Percentiles rank a stretch among this genome's conserved stretches.
Conservation (phyloP, 176 grass and related monocot genomes). For the Elymus sibiricus region DNA sequence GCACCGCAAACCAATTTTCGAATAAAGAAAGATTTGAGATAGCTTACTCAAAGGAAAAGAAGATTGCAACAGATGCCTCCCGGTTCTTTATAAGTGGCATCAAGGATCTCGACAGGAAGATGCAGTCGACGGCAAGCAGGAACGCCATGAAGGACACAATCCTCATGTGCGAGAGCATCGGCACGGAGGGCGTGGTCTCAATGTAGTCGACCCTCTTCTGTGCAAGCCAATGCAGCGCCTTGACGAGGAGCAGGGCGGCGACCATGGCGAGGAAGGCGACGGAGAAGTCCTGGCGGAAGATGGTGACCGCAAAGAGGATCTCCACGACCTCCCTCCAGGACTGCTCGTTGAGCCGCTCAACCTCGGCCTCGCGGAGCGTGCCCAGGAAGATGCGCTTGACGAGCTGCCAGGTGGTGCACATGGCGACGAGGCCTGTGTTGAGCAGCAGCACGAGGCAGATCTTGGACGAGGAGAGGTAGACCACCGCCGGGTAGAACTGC, state of each 20-base stretch:
- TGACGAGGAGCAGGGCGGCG: constrained; percentile 69
- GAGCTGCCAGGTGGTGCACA: constrained; percentile 86
- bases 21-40: neutral
- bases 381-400: constrained; percentile 86
- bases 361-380: constrained; percentile 80
- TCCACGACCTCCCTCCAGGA: constrained; percentile 89
- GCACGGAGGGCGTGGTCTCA: constrained; percentile 83
- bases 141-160: constrained; percentile 88
- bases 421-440: constrained; percentile 89
- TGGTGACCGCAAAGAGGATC: constrained; percentile 92
- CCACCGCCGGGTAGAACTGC: constrained; percentile 91
- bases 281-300: constrained; percentile 96
- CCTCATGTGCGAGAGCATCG: constrained; percentile 67
- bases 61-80: constrained; percentile 84
- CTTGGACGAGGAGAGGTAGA: constrained; percentile 94
- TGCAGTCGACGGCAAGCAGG: constrained; percentile 65
- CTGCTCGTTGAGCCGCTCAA: constrained; percentile 92
- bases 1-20: too few relatives aligned
- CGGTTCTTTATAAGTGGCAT: constrained; percentile 52
- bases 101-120: constrained; percentile 71
- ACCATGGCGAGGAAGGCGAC: constrained; percentile 86
- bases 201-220: constrained; percentile 94
- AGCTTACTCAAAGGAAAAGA: constrained; percentile 97
- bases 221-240: constrained; percentile 78
- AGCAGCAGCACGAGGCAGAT: constrained; percentile 92